These are phyloP conservation scores for Exophiala spinifera DNA, from an alignment of 2,329 filamentous ascomycete genomes.

Conservation along the genomic window DNA sequence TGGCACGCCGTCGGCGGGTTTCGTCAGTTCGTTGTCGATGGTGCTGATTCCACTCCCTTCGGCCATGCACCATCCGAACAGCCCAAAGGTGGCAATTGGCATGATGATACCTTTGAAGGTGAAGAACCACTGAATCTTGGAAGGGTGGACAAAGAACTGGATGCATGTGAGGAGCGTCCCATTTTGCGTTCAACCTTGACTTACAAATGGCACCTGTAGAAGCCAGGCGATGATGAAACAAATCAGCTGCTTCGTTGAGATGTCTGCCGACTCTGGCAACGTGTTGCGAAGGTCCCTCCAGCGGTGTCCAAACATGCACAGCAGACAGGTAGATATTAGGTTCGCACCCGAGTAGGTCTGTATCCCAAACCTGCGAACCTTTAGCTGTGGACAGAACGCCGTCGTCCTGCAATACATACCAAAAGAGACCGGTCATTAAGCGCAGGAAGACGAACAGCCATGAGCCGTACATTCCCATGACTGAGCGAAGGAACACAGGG, in stretches of 20 bases:
- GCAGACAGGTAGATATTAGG: slow-evolving; percentile 3
- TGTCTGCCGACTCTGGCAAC: slow-evolving; percentile 2
- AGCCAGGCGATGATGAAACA: slow-evolving; percentile 5
- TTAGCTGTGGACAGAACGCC: neutral
- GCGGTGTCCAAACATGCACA: slow-evolving; percentile 2
- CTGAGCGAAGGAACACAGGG: slow-evolving; percentile 1
- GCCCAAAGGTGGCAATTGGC: slow-evolving; percentile 2
- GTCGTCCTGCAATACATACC: neutral
- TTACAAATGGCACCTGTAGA: slow-evolving; percentile 4
- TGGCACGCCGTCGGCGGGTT: neutral
- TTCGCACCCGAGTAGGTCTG: slow-evolving; percentile 5
- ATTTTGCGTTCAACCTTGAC: neutral
- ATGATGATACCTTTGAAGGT: slow-evolving; percentile 4
- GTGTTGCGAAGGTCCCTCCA: slow-evolving; percentile 2
- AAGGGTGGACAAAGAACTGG: slow-evolving; percentile 5
- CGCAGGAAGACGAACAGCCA: slow-evolving; percentile 3
- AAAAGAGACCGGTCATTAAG: slow-evolving; percentile 6
- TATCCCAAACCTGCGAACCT: slow-evolving; percentile 1
- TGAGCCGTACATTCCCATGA: slow-evolving; percentile 5
- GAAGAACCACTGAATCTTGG: slow-evolving; percentile 7
- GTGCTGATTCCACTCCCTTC: neutral
- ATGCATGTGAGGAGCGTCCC: neutral
- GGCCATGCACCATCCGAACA: slow-evolving; percentile 6
- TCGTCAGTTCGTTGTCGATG: slow-evolving; percentile 1
- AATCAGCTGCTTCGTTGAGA: slow-evolving; percentile 4